Percentiles rank a stretch among this genome's conserved stretches.
These are phyloP conservation scores for Leishmania major DNA, from an alignment of 208 protist genomes.

Conservation along the genomic window DNA sequence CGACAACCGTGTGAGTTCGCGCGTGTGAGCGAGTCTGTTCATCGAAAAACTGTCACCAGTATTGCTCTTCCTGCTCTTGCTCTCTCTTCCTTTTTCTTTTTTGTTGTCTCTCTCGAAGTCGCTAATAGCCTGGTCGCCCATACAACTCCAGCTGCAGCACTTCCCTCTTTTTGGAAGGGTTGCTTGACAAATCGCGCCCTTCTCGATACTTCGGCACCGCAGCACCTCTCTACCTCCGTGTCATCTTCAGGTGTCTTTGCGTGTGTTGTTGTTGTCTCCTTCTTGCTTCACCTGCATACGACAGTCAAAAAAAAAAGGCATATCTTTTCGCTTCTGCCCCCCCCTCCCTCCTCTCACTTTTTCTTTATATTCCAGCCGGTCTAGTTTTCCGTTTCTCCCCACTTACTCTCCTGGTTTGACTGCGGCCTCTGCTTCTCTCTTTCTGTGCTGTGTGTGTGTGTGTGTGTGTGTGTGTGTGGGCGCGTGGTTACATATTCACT, in stretches of 20 bases:
- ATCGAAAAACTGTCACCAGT: neutral
- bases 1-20: neutral
- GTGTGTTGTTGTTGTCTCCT: too few relatives aligned
- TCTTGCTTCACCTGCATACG: too few relatives aligned
- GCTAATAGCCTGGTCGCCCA: neutral
- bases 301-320: too few relatives aligned
- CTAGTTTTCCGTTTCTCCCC: too few relatives aligned
- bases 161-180: neutral
- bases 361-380: too few relatives aligned
- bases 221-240: neutral
- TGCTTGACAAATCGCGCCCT: neutral
- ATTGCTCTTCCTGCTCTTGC: neutral
- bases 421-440: too few relatives aligned
- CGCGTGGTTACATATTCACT: too few relatives aligned
- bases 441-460: too few relatives aligned
- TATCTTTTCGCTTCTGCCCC: too few relatives aligned
- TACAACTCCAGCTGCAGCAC: neutral
- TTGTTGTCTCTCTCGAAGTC: neutral
- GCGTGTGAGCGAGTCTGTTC: neutral
- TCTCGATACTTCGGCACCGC: neutral
- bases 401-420: too few relatives aligned
- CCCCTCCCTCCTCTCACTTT: too few relatives aligned
- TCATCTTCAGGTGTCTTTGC: neutral
- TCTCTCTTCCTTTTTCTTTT: neutral
- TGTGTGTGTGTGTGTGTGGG: too few relatives aligned